Base-by-base conservation (phyloP, 2,329 filamentous ascomycete genomes). In the Lachnellula cervina region DNA sequence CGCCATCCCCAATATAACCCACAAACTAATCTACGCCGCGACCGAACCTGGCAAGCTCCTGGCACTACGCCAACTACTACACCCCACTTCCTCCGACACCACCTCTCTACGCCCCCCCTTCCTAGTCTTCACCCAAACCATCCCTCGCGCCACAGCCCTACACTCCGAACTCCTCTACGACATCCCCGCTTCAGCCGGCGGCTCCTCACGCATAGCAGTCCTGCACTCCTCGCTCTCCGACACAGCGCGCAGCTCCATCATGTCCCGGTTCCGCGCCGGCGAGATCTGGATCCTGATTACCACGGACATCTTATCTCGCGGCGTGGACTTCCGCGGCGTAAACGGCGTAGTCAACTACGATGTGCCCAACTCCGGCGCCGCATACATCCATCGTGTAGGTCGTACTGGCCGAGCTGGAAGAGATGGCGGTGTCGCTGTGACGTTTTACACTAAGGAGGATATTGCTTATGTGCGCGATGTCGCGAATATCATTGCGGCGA, bases 341-440 rank as follows among this genome's bases (percentile, higher is more conserved):
- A 97, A 97, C 67, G 91, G 92, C 46, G 92, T 99, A 0, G 89
- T 99, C 51, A 99, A 97, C 73, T 99, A 97, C 74, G 94, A 99
- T 71, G 90, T 97, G 8, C 94, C 94, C 0, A 90, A 87, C n/a
- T 92, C 89, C 0, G 88, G 88, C 5, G 93, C 92, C 0, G 85
- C 84, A 1, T 99, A 99, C 69, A 88, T 99, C 6, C 94, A 99
- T 73, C 89, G 94, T 11, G 91, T 94, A 0, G 94, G 94, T 0
- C 83, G 94, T 47, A 97, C 94, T 0, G 94, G 93, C 0, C 82
- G 94, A 21, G 94, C 92, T 0, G 94, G 94, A 0, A 82, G 92
- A 23, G 84, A 89, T 66, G 92, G 92, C 19, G 94, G 94, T 48
- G 82, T 96, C 3, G 92, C 91, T 0, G 87, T 99, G 1, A 99